Percentiles rank a stretch among this genome's conserved stretches.
Conservation (phyloP, 176 grass and related monocot species). For the Panicum miliaceum region DNA sequence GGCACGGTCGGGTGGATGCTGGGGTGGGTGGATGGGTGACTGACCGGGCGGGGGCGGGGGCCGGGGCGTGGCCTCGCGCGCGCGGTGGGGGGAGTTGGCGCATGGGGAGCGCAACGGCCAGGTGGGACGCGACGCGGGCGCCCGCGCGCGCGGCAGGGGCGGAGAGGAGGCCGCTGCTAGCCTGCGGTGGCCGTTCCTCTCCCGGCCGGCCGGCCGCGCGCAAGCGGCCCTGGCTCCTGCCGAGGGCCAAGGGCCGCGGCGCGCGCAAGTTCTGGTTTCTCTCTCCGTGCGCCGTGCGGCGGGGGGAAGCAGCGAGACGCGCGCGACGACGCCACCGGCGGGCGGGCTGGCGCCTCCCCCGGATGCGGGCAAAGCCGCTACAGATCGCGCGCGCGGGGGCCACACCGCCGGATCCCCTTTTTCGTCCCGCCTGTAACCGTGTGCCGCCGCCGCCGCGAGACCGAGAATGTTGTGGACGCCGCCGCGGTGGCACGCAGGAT, state of each 20-base stretch:
- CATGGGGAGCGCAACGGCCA: constrained; percentile 37
- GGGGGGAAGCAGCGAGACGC: not conserved
- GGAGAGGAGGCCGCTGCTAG: not conserved
- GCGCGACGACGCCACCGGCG: not conserved
- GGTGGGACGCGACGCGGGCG: not conserved
- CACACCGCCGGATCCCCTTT: not conserved
- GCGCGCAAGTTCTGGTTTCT: not conserved
- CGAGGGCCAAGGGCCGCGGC: constrained; percentile 8
- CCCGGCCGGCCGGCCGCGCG: not conserved
- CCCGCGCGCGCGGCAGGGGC: not conserved
- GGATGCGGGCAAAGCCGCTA: constrained; percentile 35
- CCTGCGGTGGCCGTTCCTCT: not conserved
- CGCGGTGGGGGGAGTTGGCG: not conserved
- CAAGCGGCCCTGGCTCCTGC: constrained; percentile 7
- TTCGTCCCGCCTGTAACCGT: no score
- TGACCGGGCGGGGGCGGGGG: not conserved
- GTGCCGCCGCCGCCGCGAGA: no score
- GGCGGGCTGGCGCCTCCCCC: constrained; percentile 44
- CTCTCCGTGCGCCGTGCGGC: not conserved
- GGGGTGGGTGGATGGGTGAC: no score
- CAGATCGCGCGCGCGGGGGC: not conserved
- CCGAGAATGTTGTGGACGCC: not conserved
- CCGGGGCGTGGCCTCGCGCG: not conserved
- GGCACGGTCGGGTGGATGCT: no score
- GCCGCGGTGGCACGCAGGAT: no score